A percentile compares a stretch with the other conserved stretches of the same genome.
Conservation (phyloP, 2,329 filamentous ascomycete species). For the Colletotrichum kahawae region DNA sequence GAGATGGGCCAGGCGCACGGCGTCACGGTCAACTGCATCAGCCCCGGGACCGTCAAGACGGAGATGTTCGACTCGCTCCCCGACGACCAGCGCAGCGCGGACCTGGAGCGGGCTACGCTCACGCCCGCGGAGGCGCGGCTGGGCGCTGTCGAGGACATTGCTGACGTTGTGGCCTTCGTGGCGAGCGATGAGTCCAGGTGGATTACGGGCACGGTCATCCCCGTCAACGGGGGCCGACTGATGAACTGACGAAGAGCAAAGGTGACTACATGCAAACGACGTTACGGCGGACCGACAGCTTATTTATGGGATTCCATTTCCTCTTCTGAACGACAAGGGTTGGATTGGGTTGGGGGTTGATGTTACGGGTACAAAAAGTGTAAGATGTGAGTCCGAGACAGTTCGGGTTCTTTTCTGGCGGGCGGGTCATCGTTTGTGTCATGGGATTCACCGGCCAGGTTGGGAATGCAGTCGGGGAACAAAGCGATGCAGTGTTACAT, state of each 20-base stretch:
- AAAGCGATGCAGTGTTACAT: constrained; percentile 2
- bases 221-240: constrained; percentile 21
- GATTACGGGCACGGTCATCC: constrained; percentile 23
- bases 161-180: constrained; percentile 22
- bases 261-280: not conserved
- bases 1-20: constrained; percentile 22
- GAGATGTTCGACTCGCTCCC: constrained; percentile 22
- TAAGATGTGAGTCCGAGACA: constrained; percentile 15
- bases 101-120: constrained; percentile 18
- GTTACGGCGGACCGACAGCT: not conserved
- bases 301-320: not conserved
- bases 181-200: constrained; percentile 24
- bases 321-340: not conserved
- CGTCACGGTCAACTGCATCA: constrained; percentile 24
- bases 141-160: constrained; percentile 23
- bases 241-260: constrained; percentile 13
- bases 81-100: constrained; percentile 19
- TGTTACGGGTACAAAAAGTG: constrained; percentile 6
- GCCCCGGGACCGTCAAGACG: constrained; percentile 22
- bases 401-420: not conserved
- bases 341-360: not conserved
- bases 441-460: not conserved
- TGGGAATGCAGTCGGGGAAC: not conserved
- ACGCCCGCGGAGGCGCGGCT: constrained; percentile 23
- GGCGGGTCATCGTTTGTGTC: not conserved